phyloP scores from a whole-genome alignment of 2,329 filamentous ascomycete species.

The Cryphonectria parasitica region DNA sequence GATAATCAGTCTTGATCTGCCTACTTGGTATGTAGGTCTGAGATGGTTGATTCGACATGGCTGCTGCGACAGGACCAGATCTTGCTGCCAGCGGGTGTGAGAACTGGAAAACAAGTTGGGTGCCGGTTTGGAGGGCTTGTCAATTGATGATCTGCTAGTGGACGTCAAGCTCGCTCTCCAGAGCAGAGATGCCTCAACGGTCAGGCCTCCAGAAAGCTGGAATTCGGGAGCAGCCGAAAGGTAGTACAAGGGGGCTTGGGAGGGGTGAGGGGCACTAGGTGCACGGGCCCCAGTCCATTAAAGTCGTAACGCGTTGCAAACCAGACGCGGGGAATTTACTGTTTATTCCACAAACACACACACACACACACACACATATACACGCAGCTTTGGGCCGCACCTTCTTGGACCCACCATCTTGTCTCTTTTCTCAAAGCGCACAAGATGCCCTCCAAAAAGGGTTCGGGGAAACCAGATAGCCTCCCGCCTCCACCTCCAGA shows the following conservation, averaged over 20 bases:
- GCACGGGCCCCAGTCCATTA: conserved; percentile 26
- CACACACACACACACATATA: neutral
- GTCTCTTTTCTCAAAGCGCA: neutral
- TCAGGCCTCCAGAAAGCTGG: neutral
- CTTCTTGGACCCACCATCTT: neutral
- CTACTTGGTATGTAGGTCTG: conserved; percentile 72
- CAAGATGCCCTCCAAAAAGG: conserved; percentile 28
- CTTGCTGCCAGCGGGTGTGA: conserved; percentile 28
- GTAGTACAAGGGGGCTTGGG: neutral
- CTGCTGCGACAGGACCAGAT: conserved; percentile 31
- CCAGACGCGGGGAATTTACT: conserved; percentile 17
- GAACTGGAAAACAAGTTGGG: conserved; percentile 5
- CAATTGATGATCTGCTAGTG: conserved; percentile 26
- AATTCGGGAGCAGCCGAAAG: conserved; percentile 16
- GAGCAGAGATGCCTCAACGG: conserved; percentile 9
- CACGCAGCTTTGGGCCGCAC: neutral
- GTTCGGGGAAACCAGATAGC: conserved; percentile 42
- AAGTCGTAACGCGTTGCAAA: conserved; percentile 7
- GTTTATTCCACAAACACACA: neutral
- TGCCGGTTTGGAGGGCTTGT: conserved; percentile 13
- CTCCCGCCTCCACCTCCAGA: conserved; percentile 46
- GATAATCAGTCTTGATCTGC: conserved; percentile 80
- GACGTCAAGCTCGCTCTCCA: conserved; percentile 12
- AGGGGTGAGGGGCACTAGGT: neutral
- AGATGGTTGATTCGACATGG: conserved; percentile 45